Evolutionary conservation across 805 yeast species (phyloP).

Genomic region (Saturnispora hagleri): DNA sequence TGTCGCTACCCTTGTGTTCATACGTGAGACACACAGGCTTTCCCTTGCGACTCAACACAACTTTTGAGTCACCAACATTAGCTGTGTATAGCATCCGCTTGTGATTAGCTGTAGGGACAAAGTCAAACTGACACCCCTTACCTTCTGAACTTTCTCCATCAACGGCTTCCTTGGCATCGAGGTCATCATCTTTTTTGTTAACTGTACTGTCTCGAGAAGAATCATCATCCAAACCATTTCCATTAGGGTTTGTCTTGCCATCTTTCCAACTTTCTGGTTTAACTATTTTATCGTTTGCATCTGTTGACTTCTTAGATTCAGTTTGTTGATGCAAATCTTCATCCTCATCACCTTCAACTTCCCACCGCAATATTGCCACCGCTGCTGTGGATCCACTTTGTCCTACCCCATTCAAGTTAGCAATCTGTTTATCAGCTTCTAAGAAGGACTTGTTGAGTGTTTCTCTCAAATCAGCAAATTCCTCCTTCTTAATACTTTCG

Average conservation of each 20-base stretch:
- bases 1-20: slow-evolving; percentile 89
- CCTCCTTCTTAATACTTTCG: slow-evolving; percentile 40
- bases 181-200: not conserved
- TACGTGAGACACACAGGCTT: slow-evolving; percentile 72
- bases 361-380: slow-evolving; percentile 87
- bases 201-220: not conserved
- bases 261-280: not conserved
- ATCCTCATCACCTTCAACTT: slow-evolving; percentile 29
- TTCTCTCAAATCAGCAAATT: slow-evolving; percentile 48
- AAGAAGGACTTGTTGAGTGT: slow-evolving; percentile 61
- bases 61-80: slow-evolving; percentile 89
- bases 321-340: slow-evolving; percentile 13
- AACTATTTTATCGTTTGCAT: not conserved
- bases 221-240: no score
- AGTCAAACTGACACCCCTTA: slow-evolving; percentile 26
- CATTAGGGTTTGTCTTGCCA: not conserved
- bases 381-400: slow-evolving; percentile 94
- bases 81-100: slow-evolving; percentile 82
- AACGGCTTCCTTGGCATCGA: not conserved
- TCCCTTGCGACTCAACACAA: slow-evolving; percentile 69
- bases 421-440: slow-evolving; percentile 65
- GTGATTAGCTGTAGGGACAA: slow-evolving; percentile 39
- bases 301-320: not conserved
- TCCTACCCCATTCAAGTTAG: slow-evolving; percentile 45
- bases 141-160: not conserved